Evolutionary conservation across 768 basidiomycete genomes (phyloP), one percentile per base, ranked within the genome.

Genomic region (Lentinula aciculospora): DNA sequence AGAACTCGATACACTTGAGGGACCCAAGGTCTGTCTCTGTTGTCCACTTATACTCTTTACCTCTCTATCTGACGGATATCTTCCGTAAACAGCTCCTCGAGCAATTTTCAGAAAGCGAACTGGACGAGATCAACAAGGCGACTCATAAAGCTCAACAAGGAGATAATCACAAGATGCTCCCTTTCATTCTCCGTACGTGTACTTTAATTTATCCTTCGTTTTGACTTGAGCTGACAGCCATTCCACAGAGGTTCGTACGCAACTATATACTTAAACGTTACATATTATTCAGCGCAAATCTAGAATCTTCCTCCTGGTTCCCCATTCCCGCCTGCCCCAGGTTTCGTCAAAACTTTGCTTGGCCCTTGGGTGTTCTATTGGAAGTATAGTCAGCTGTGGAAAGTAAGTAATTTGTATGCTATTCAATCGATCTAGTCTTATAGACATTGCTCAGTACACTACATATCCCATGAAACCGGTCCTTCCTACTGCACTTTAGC

Each of bases 241-340:
- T 55, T 31, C 7, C 15, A 53, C 39, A 51, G 51, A 58, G 48
- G 49, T 58, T 42, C 31, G 49, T 17, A 12, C 17, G 32, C 7
- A n/a, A n/a, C n/a, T 6, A 32, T 12, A 31, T 17, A 7, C 7
- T 51, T 21, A 39, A n/a, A 53, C 21, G 21, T 27, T 25, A 15
- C 44, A 23, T 17, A 19, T 56, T 17, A n/a, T 36, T 19, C 12
- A 15, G 9, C 19, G 3, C 27, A 9, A 0, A 13, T 32, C 3
- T 10, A 61, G 57, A 61, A 61, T 32, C 49, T 61, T 12, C 60
- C 56, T 44, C 57, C 56, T 27, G 29, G 40, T 15, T 58, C 37
- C 13, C 60, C 60, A 23, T 61, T 61, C 50, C 60, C 60, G 34
- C 60, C 60, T 2, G 60, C 60, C 12, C 60, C 60, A 9, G 57